These are phyloP conservation scores for Suillus bovinus DNA, from an alignment of 768 basidiomycete genomes.

Conservation along the genomic window DNA sequence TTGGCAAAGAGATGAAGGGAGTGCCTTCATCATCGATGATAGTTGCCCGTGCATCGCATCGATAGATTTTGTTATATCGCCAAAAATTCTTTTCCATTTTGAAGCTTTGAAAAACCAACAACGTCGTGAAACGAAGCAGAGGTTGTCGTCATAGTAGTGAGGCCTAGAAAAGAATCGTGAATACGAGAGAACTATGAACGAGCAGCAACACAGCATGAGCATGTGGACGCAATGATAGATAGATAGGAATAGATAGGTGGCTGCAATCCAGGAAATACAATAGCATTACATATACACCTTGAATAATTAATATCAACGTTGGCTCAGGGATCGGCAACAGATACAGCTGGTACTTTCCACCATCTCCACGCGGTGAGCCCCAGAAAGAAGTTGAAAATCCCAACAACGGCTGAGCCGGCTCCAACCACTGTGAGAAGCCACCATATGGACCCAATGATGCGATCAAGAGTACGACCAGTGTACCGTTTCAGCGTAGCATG, in stretches of 20 bases:
- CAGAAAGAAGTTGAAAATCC: constrained; percentile 71
- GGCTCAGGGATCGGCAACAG: constrained; percentile 19
- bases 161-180: no score
- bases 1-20: background rate
- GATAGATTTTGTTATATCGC: no score
- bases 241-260: background rate
- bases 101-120: no score
- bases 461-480: constrained; percentile 67
- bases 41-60: no score
- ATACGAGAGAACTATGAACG: no score
- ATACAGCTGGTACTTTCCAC: constrained; percentile 39
- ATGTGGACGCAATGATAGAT: no score
- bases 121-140: no score
- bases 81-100: no score
- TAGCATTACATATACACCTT: background rate
- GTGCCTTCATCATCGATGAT: no score
- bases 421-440: constrained; percentile 74
- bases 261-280: background rate
- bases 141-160: no score
- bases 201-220: no score
- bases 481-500: constrained; percentile 57
- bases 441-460: constrained; percentile 79
- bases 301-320: background rate
- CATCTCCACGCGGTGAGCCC: constrained; percentile 65
- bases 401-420: constrained; percentile 70